Evolutionary conservation across 164 flowering plant species (phyloP), one percentile per base, ranked within the genome.

Genomic region (Annona squamosa): DNA sequence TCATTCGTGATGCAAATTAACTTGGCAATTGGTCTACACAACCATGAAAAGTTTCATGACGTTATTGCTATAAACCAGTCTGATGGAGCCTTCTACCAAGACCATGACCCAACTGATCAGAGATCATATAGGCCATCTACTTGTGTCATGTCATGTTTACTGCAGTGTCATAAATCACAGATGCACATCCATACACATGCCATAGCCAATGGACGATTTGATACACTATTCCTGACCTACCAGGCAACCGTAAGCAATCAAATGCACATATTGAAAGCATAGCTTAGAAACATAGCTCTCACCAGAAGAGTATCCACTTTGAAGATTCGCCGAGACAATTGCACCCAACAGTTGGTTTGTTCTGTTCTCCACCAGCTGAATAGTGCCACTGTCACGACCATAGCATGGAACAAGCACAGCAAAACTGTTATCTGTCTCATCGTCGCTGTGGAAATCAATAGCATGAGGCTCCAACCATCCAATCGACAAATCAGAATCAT

Each of bases 391-490:
- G 67, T 81, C 83, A 68, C 79, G 83, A 2, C 91, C 91, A 81
- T 92, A 92, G 75, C 95, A 90, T 1, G 88, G 97, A 78, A 92
- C 97, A 69, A 92, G 77, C 81, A 92, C 97, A n/a, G 91, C 97
- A 72, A 92, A 92, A 73, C 97, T 89, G 74, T 79, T 79, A 75
- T 87, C 91, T 16, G 74, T 63, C 61, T 89, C 95, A 78, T 84
- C 90, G 59, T 85, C 92, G 72, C 85, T 86, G 63, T 73, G 90
- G 77, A 92, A 90, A 73, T 81, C 96, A 72, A 91, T 85, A 47
- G 90, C 92, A 74, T 90, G 98, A 63, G 95, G 98, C 74, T 92
- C 98, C 79, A 88, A 78, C 98, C 97, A 91, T 75, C 97, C 97
- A 76, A 90, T 85, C 3, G 97, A 92, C 91, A 91, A 92, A 81